These are phyloP conservation scores for Drechslerella stenobrocha DNA, from an alignment of 2,329 filamentous ascomycete species.

Conservation along the genomic window DNA sequence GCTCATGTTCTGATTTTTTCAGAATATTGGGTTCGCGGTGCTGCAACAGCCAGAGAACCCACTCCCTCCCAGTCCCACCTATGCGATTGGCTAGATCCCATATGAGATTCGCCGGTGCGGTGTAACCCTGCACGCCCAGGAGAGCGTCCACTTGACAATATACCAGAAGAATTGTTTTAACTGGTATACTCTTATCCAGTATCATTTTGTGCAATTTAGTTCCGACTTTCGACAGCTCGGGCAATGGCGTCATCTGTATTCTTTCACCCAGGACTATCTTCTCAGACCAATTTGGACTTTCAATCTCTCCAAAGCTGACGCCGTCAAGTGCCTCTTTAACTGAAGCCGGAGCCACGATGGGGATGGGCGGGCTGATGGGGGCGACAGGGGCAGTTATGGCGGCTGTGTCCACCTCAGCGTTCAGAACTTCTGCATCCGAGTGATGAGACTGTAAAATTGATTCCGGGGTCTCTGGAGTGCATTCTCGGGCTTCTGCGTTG, in stretches of 20 bases:
- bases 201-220: not conserved
- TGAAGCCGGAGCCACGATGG: not conserved
- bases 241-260: constrained; percentile 5
- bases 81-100: not conserved
- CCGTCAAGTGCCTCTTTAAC: not conserved
- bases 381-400: too few relatives aligned
- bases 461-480: too few relatives aligned
- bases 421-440: too few relatives aligned
- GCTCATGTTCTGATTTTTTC: too few relatives aligned
- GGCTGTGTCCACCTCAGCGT: too few relatives aligned
- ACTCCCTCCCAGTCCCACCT: not conserved
- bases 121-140: constrained; percentile 15
- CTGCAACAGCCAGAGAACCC: constrained; percentile 3
- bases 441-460: too few relatives aligned
- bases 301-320: not conserved
- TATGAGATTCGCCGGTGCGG: not conserved
- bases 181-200: not conserved
- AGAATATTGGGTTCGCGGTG: not conserved
- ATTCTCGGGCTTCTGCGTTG: too few relatives aligned
- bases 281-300: not conserved
- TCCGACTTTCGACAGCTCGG: not conserved
- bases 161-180: constrained; percentile 9
- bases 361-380: not conserved
- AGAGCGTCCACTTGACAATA: constrained; percentile 26
- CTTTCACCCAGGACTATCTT: constrained; percentile 7